phyloP scores from a whole-genome alignment of 305 asterid genomes.

The Fraxinus sp. region DNA sequence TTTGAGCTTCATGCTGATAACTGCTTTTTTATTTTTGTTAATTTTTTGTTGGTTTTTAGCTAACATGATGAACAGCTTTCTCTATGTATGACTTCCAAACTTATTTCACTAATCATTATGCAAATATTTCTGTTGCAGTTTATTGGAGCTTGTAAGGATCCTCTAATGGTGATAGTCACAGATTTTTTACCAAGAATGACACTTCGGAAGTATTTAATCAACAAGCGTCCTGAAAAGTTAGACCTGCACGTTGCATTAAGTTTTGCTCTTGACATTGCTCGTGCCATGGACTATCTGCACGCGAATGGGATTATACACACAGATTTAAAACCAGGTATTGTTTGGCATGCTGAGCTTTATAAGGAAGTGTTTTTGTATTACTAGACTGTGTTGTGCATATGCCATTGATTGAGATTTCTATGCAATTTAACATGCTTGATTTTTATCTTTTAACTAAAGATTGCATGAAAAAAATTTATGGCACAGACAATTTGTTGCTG shows the following conservation, averaged over 20 bases:
- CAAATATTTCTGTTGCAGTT: constrained; percentile 50
- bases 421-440: not conserved
- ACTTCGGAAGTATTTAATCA: constrained; percentile 71
- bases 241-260: constrained; percentile 39
- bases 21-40: not conserved
- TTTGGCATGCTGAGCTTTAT: not conserved
- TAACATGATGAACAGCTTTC: not conserved
- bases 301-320: not conserved
- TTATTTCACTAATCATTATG: not conserved
- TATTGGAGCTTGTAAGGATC: constrained; percentile 97
- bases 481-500: constrained; percentile 90
- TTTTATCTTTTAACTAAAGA: constrained; percentile 23
- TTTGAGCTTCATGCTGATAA: not conserved
- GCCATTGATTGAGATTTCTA: not conserved
- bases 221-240: constrained; percentile 74
- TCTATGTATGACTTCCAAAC: not conserved
- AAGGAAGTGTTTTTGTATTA: not conserved
- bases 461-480: constrained; percentile 30
- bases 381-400: not conserved
- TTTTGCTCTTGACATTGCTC: not conserved
- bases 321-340: not conserved
- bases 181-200: constrained; percentile 93
- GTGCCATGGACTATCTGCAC: not conserved
- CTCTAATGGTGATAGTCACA: constrained; percentile 87
- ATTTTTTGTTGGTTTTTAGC: not conserved